These are phyloP conservation scores for Zelonia costaricensis DNA, from an alignment of 208 protist species.

Conservation along the genomic window DNA sequence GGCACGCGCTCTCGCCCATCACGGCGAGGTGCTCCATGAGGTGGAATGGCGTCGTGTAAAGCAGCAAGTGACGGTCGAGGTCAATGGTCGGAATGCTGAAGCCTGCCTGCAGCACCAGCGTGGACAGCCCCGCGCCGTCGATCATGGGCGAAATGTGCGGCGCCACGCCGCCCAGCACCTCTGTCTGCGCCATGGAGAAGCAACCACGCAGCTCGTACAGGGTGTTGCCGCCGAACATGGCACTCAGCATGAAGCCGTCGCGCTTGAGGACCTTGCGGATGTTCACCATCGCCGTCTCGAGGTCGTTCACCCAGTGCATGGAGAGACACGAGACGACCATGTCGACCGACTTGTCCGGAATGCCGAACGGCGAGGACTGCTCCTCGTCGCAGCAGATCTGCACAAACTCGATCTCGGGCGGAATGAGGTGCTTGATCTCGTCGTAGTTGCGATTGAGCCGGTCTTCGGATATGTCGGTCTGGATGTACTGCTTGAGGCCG, in stretches of 20 bases:
- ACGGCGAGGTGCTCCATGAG: slow-evolving; percentile 87
- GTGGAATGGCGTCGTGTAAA: slow-evolving; percentile 90
- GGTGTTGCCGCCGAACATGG: slow-evolving; percentile 92
- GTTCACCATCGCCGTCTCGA: slow-evolving; percentile 82
- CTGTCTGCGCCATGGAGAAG: slow-evolving; percentile 88
- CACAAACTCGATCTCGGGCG: slow-evolving; percentile 82
- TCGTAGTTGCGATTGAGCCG: slow-evolving; percentile 85
- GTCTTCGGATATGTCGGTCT: slow-evolving; percentile 89
- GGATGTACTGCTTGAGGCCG: slow-evolving; percentile 91
- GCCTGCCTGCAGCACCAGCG: slow-evolving; percentile 84
- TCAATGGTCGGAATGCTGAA: slow-evolving; percentile 92
- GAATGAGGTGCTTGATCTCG: slow-evolving; percentile 80
- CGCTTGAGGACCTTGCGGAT: slow-evolving; percentile 82
- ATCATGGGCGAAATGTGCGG: slow-evolving; percentile 93
- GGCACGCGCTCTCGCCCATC: slow-evolving; percentile 90
- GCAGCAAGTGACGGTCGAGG: slow-evolving; percentile 85
- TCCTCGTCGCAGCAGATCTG: slow-evolving; percentile 92
- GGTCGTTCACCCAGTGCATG: slow-evolving; percentile 93
- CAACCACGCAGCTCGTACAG: slow-evolving; percentile 88
- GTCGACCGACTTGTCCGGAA: slow-evolving; percentile 85
- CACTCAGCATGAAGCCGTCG: slow-evolving; percentile 85
- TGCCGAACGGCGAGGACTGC: slow-evolving; percentile 65
- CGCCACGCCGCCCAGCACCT: slow-evolving; percentile 82
- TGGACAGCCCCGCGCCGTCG: slow-evolving; percentile 78
- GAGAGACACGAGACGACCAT: slow-evolving; percentile 88